Conservation (phyloP, 495 filamentous ascomycete species). For the Evansstolkia leycettana region DNA sequence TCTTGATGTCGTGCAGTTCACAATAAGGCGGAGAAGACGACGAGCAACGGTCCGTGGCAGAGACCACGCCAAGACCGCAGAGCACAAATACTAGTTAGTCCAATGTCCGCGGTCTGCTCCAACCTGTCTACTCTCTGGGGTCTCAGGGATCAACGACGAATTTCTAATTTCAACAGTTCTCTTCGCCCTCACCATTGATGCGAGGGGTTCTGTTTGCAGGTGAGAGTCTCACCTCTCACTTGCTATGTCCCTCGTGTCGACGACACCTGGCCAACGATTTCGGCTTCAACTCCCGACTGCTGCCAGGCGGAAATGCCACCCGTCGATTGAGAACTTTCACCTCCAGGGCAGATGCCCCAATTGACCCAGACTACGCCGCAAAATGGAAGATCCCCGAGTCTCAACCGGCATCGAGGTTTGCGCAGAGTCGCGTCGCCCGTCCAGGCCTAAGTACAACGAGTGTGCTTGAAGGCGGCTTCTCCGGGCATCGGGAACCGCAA, state of each 20-base stretch:
- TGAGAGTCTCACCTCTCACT: conserved; percentile 16
- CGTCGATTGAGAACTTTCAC: not conserved
- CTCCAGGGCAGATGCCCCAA: not conserved
- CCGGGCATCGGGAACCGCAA: not conserved
- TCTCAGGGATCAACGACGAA: too few species aligned
- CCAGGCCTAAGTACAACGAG: not conserved
- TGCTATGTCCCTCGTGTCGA: conserved; percentile 7
- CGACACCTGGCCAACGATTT: conserved; percentile 5
- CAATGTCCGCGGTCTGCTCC: too few species aligned
- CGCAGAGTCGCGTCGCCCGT: not conserved
- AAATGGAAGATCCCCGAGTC: too few species aligned
- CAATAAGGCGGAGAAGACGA: too few species aligned
- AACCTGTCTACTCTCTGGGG: too few species aligned
- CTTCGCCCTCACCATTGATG: conserved; percentile 8
- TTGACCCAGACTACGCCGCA: too few species aligned
- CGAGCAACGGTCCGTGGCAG: too few species aligned
- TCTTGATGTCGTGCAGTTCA: too few species aligned
- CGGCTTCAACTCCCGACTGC: conserved; percentile 1
- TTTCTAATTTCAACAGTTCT: not conserved
- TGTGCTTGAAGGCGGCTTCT: not conserved
- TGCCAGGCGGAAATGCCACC: not conserved
- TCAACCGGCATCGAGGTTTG: not conserved
- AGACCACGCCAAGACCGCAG: too few species aligned
- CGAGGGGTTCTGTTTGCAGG: conserved; percentile 8
- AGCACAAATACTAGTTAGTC: too few species aligned